Evolutionary conservation across 768 basidiomycete genomes (phyloP), one percentile per base, ranked within the genome.

Genomic region (Podaxis rugospora): DNA sequence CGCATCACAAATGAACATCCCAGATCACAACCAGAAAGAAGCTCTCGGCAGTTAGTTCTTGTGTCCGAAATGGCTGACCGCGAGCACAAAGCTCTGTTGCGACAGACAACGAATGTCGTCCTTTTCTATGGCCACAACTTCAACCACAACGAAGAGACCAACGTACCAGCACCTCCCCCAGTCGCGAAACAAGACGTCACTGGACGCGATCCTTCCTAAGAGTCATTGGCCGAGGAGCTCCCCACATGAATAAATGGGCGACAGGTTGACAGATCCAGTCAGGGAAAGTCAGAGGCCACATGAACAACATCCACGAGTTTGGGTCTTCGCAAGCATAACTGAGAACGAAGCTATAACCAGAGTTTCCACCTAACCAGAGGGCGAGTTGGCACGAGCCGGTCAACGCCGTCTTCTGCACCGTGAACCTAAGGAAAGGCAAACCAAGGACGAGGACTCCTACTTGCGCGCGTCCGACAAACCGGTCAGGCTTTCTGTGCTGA

Each of bases 11-110:
- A 27, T 47, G 35, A 52, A 21, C 52, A 40, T 21, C 42, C 28
- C 46, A 55, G 13, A 37, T 9, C 52, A 39, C 46, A 16, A 61
- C 53, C 52, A 36, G 32, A 50, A 49, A 61, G 32, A 61, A 35
- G 21, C 35, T 1, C n/a, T 16, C 25, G 16, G 25, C 32, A 61
- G 59, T 61, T 51, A 21, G 59, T 54, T 55, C 59, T 61, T 54
- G 23, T 49, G 40, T 61, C 59, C 51, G 51, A 28, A n/a, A 27
- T 49, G 52, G 52, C 59, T 49, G 59, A 32, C 13, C 59, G 13
- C 59, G 59, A 61, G 59, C 59, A 37, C 59, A 55, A 54, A 49
- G 59, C 59, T 61, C 59, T 61, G 59, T 61, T 61, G 44, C 27
- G 40, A 55, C 59, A 59, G 57, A 51, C 7, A 9, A 35, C 50